Conservation (phyloP, 345 rosid genomes). For the Gynandropsis gynandra region DNA sequence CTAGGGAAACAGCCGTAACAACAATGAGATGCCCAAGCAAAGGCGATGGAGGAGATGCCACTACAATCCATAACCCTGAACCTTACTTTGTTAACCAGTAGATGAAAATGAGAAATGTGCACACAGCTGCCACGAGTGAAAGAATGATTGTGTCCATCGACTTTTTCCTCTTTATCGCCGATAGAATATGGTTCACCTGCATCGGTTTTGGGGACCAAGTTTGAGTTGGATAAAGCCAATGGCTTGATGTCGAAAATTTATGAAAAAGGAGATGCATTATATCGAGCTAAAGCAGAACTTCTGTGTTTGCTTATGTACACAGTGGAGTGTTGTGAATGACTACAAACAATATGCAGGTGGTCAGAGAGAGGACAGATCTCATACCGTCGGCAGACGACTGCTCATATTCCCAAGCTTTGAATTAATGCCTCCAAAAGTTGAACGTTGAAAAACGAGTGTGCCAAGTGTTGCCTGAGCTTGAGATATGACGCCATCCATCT, state of each 20-base stretch:
- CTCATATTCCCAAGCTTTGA: slow-evolving; percentile 84
- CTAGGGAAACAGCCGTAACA: too few species aligned
- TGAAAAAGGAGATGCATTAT: too few species aligned
- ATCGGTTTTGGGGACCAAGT: slow-evolving; percentile 12
- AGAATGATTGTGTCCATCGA: slow-evolving; percentile 91
- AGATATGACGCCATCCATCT: slow-evolving; percentile 94
- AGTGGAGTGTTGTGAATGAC: too few species aligned
- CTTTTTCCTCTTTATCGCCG: slow-evolving; percentile 89
- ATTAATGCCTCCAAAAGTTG: slow-evolving; percentile 90
- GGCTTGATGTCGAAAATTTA: too few species aligned
- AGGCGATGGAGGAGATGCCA: too few species aligned
- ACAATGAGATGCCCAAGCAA: too few species aligned
- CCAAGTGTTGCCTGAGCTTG: slow-evolving; percentile 97
- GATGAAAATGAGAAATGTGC: slow-evolving; percentile 86
- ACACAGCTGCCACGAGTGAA: slow-evolving; percentile 88
- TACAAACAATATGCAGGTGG: too few species aligned
- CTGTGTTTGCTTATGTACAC: too few species aligned
- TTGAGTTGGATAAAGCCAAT: too few species aligned
- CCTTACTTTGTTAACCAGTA: slow-evolving; percentile 89
- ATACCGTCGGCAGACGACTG: slow-evolving; percentile 91
- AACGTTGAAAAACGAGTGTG: slow-evolving; percentile 72
- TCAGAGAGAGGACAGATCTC: too few species aligned
- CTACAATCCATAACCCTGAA: too few species aligned
- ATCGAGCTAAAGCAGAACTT: too few species aligned
- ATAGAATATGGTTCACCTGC: slow-evolving; percentile 81